Evolutionary conservation across 352 stramenopile species (phyloP).

Genomic region (Globisporangium paddicum): DNA sequence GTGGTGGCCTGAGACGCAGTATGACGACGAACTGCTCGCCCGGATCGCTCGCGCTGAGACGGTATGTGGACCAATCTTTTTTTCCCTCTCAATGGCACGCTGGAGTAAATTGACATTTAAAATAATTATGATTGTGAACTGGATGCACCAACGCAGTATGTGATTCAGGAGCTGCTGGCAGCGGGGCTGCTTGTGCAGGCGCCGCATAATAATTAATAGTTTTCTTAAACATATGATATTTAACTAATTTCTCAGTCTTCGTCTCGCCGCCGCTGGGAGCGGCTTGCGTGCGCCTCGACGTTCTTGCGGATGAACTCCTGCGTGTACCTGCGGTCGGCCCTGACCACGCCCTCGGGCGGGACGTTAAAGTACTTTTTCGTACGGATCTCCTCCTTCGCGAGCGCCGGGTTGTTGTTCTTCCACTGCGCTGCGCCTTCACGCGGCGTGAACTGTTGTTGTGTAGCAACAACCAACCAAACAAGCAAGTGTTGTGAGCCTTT

Average conservation of each 20-base stretch:
- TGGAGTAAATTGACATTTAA: no score
- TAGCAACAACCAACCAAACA: neutral
- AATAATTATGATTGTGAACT: neutral
- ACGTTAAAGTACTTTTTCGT: conserved; percentile 41
- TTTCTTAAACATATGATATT: neutral
- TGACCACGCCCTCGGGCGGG: conserved; percentile 41
- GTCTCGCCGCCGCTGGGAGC: conserved; percentile 9
- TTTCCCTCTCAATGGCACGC: no score
- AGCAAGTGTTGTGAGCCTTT: neutral
- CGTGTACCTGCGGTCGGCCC: conserved; percentile 58
- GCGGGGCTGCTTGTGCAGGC: neutral
- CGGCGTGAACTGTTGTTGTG: conserved; percentile 8
- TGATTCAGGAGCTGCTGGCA: conserved; percentile 14
- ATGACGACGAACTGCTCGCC: conserved; percentile 21
- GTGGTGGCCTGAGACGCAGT: conserved; percentile 59
- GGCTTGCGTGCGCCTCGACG: conserved; percentile 35
- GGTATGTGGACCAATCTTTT: conserved; percentile 12
- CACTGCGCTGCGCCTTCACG: conserved; percentile 32
- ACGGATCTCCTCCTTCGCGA: conserved; percentile 38
- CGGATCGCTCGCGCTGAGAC: conserved; percentile 40
- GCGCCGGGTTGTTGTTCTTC: conserved; percentile 41
- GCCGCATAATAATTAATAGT: neutral
- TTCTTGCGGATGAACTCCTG: conserved; percentile 58
- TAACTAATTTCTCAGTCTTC: no score
- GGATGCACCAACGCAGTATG: neutral